Base-by-base conservation (phyloP, 805 yeast genomes). In the Yamadazyma nakazawae region DNA sequence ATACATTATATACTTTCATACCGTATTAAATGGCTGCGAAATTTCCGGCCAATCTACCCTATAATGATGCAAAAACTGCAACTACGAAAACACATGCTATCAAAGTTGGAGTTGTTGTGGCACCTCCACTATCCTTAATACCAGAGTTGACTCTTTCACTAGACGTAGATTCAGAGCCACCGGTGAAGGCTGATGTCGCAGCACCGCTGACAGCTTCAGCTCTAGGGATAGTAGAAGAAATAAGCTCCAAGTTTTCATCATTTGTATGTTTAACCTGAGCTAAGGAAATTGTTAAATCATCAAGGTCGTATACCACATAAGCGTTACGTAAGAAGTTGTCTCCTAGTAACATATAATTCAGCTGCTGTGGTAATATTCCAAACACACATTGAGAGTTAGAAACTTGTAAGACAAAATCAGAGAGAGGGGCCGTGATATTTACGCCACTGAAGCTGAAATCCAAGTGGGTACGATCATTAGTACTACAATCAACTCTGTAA, bases 291-390 rank as follows among this genome's bases (percentile, higher is more conserved):
- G 78, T 72, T 40, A 63, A 64, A 56, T 76, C 76, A 28, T 81
- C 87, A 43, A 82, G 64, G 61, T 85, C 85, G 61, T 76, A 82
- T 13, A 82, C 88, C 24, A 81, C 72, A 60, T 83, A 85, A 2
- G 84, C 82, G 47, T 78, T 74, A 45, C 87, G 71, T 52, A 86
- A 64, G 58, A 85, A 78, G 39, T 78, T 75, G 58, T 84, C 90
- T 10, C 94, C 94, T 32, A 86, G 67, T 45, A 82, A 71, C 14
- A 67, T 54, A 46, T 55, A 55, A 17, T 37, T 43, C 8, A 42
- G 16, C 11, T 17, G 16, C 37, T 34, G 11, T 34, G 30, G 14
- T 31, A 16, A 21, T 18, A 66, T 53, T 5, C 70, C 68, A 48
- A 67, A 57, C 41, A 50, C 52, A 51, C 74, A 68, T 21, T 26